Evolutionary conservation across 345 rosid species (phyloP), one percentile per base, ranked within the genome.

Genomic region (Brassica juncea): DNA sequence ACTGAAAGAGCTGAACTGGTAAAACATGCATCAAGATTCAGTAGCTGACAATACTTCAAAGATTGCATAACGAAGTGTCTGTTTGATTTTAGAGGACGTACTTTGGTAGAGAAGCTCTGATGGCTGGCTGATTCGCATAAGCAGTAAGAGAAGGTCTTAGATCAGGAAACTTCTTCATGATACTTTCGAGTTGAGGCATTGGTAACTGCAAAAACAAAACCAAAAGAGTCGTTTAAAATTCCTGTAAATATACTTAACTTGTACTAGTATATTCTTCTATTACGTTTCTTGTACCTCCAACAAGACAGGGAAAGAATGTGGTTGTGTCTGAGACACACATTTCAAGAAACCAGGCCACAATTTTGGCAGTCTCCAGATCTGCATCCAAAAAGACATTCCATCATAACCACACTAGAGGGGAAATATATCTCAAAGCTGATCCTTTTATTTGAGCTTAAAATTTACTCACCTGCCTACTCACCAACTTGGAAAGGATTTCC

Each of bases 291-390:
- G 49, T 88, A 90, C 99, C 99, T 93, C 90, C 70, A 95, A 77
- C 66, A 93, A 80, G 32, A 93, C 98, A 30, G 75, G 90, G 75
- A 86, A 92, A 66, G 99, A 95, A 90, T 91, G 98, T 4, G 99
- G 99, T 66, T 84, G 90, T 52, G 96, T 95, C 81, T 93, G 99
- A 81, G 96, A 87, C 42, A 90, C 93, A 63, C 98, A 95, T 85
- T 95, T 95, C 87, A 93, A 81, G 83, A 95, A 95, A 71, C 99
- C 97, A 77, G 91, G 98, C 96, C 98, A 95, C 78, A 95, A 70
- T 85, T 95, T 95, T 42, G 99, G 99, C 89, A 93, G 88, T 84
- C 89, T 95, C 99, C 99, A 95, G 31, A 93, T 84, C 99, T 93
- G 85, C 73, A 77, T 49, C 66, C 66, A 72, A 66, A 57, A 49